Evolutionary conservation across 2,329 filamentous ascomycete genomes (phyloP), one percentile per base, ranked within the genome.

Genomic region (Macroventuria anomochaeta): DNA sequence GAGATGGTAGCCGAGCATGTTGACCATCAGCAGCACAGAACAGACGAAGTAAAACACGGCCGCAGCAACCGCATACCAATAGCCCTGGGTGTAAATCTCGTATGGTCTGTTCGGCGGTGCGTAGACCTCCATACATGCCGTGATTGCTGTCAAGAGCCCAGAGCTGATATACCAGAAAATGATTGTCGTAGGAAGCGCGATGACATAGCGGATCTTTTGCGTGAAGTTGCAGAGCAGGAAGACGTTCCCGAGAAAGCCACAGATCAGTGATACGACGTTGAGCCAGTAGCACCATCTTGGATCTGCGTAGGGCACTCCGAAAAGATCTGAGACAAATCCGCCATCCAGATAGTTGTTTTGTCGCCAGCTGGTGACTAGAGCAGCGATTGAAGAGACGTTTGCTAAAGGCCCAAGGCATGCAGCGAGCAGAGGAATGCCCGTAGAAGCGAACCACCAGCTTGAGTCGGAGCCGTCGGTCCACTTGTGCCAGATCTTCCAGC

Each of bases 141-240:
- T 87, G 2, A 87, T 82, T 3, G 88, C 80, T 7, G 91, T 85
- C 12, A 90, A 79, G 55, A 89, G 82, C 0, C 77, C 81, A 0
- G 84, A 84, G 1, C 86, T 82, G 10, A 86, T 59, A 61, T 84
- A 84, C 91, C 93, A 97, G 54, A 90, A 83, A 7, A 89, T 73
- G 54, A 97, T 96, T 0, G 91, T 96, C 18, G 91, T 80, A 0
- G 93, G 92, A 55, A 96, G 83, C 1, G 92, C 91, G 32, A 96
- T 80, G 15, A 88, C 87, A 70, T 96, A 96, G 43, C 90, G 85
- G 6, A 96, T 83, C 5, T 87, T 82, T 51, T 85, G 84, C 0
- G 91, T 90, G 82, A 97, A 96, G 75, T 96, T 96, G 62, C 95
- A 83, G 0, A 97, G 81, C 1, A 97, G 81, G 57, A 91, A 92